Evolutionary conservation across 768 basidiomycete genomes (phyloP), one percentile per base, ranked within the genome.

Genomic region (Cyclocybe cylindracea): DNA sequence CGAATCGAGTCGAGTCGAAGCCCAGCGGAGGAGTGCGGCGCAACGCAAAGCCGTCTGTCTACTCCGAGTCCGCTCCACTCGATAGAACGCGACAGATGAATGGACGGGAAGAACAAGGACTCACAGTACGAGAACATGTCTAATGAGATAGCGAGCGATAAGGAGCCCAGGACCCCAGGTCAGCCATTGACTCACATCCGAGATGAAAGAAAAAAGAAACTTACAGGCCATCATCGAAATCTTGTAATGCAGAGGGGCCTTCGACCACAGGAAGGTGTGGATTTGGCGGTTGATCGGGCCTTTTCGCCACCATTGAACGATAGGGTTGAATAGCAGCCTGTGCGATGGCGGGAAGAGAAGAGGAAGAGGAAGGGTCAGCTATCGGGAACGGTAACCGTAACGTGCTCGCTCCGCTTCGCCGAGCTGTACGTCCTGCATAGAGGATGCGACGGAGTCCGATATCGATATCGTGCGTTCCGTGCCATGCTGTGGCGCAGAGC

Each of bases 271-370:
- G 68, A 91, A 91, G 48, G 65, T 74, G 59, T 85, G 85, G n/a
- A 91, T 80, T 64, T 88, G 86, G 44, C 73, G 68, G 36, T 84
- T 87, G 64, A 96, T 83, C 1, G 93, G 93, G 0, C 93, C 93
- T 49, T 78, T 77, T 37, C 77, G 70, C 76, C 79, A 85, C 92
- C 91, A 94, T 43, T 85, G 68, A 33, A 80, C 71, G 48, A 94
- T 56, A 1, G 93, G 94, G 62, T 93, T 86, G 78, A 95, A 94
- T 35, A 94, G 73, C 46, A 95, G 73, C 67, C 85, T 85, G 55
- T 67, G 66, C 41, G 45, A 49, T 16, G 16, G 16, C 16, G 16
- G 16, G 9, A 13, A 37, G 16, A 70, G 55, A 61, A 63, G 56
- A 67, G 57, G 43, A 52, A 24, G 31, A 38, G 35, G 11, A 45